Evolutionary conservation across 495 filamentous ascomycete species (phyloP).

Genomic region (Chaetomium cochliodes): DNA sequence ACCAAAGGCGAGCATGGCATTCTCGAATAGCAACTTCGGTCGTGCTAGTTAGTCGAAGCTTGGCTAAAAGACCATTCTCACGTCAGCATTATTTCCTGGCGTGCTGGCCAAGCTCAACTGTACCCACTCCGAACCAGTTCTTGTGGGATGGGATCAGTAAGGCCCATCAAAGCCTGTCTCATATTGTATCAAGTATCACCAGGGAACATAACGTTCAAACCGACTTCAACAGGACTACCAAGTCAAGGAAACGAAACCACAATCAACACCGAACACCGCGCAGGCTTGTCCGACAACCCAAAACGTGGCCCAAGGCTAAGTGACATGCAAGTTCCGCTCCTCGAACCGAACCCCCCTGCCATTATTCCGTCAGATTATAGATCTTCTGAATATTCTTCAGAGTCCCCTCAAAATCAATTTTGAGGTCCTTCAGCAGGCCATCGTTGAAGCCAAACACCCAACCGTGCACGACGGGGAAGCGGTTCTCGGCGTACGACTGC

Average conservation of each 20-base stretch:
- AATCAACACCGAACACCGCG: constrained; percentile 5
- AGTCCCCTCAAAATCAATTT: constrained; percentile 48
- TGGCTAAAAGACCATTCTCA: constrained; percentile 1
- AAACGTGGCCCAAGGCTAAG: background rate
- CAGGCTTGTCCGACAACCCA: background rate
- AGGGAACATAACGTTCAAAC: background rate
- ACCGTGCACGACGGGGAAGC: constrained; percentile 56
- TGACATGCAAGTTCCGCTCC: background rate
- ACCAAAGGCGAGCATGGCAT: too few species aligned
- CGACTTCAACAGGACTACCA: too few species aligned
- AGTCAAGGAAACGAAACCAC: background rate
- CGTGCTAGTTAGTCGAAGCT: background rate
- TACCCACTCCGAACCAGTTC: background rate
- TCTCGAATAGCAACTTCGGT: too few species aligned
- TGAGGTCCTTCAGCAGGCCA: constrained; percentile 54
- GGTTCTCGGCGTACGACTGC: constrained; percentile 50
- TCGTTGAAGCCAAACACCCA: constrained; percentile 58
- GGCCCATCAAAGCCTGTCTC: too few species aligned
- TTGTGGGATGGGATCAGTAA: background rate
- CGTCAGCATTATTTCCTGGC: background rate
- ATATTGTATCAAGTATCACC: too few species aligned
- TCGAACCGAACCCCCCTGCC: background rate
- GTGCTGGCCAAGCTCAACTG: background rate
- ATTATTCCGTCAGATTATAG: constrained; percentile 45
- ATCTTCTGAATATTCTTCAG: constrained; percentile 55